phyloP scores from a whole-genome alignment of 2,329 filamentous ascomycete genomes.

The Aspergillus quadrilineatus region DNA sequence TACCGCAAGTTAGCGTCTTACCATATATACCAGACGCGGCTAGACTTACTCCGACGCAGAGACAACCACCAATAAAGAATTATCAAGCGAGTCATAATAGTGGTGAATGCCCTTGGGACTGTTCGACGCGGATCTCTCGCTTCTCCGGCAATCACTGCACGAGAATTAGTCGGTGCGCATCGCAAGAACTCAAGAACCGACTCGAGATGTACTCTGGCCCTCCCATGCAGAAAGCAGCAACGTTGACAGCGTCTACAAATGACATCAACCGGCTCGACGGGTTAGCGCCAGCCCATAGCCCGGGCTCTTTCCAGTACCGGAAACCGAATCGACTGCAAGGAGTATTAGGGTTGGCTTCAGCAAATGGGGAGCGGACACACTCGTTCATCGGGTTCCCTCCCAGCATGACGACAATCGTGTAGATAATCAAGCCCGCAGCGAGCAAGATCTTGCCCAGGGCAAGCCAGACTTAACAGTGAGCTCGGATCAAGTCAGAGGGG shows the following conservation, averaged over 20 bases:
- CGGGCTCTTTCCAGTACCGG: conserved; percentile 3
- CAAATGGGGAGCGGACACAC: background rate
- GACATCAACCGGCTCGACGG: background rate
- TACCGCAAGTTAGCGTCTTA: background rate
- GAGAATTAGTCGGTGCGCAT: background rate
- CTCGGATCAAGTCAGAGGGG: background rate
- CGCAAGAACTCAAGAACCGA: background rate
- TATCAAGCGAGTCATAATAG: conserved; percentile 3
- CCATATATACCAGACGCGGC: background rate
- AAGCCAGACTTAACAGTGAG: background rate
- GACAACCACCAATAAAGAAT: conserved; percentile 5
- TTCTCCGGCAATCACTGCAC: conserved; percentile 4
- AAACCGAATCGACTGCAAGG: conserved; percentile 1
- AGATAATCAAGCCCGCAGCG: conserved; percentile 3
- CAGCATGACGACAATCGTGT: conserved; percentile 3
- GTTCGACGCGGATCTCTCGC: conserved; percentile 1
- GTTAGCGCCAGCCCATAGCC: background rate
- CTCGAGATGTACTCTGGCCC: conserved; percentile 9
- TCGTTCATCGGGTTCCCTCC: conserved; percentile 5
- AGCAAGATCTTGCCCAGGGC: conserved; percentile 1
- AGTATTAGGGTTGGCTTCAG: background rate
- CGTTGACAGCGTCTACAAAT: conserved; percentile 1
- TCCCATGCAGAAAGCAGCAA: conserved; percentile 5
- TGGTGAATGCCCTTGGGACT: background rate
- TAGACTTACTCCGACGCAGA: background rate